Evolutionary conservation across 2,329 filamentous ascomycete species (phyloP).

Genomic region (Talaromyces sp.): DNA sequence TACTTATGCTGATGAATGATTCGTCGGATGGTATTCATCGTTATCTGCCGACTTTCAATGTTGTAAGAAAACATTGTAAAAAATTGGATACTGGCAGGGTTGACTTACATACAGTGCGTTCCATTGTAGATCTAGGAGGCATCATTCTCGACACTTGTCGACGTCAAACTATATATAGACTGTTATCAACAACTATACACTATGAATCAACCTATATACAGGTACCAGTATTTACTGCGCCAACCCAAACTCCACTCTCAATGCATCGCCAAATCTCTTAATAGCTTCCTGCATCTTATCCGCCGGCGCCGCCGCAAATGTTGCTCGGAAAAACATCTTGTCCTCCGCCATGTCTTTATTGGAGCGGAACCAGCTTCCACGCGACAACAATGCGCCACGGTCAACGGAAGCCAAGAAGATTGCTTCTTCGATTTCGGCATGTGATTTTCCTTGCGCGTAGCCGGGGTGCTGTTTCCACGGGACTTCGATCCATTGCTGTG

Average conservation of each 20-base stretch:
- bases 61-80: too few relatives aligned
- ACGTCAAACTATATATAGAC: not conserved
- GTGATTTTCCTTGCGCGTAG: conserved; percentile 35
- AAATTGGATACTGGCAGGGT: too few relatives aligned
- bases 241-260: conserved; percentile 60
- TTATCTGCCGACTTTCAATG: not conserved
- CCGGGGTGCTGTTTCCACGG: conserved; percentile 48
- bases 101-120: too few relatives aligned
- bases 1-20: not conserved
- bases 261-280: conserved; percentile 68
- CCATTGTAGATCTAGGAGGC: not conserved
- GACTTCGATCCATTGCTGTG: conserved; percentile 48
- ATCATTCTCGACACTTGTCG: not conserved
- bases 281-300: conserved; percentile 71
- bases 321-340: conserved; percentile 82
- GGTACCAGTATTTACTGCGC: conserved; percentile 14
- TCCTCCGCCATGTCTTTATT: conserved; percentile 58
- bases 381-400: conserved; percentile 73
- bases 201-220: not conserved
- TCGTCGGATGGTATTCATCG: not conserved
- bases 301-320: conserved; percentile 75
- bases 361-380: conserved; percentile 88
- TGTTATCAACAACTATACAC: not conserved
- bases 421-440: conserved; percentile 67
- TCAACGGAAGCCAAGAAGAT: conserved; percentile 77